Percentiles rank a stretch among this genome's conserved stretches.
Conservation (phyloP, 768 basidiomycete species). For the Macrolepiota fuliginosa region DNA sequence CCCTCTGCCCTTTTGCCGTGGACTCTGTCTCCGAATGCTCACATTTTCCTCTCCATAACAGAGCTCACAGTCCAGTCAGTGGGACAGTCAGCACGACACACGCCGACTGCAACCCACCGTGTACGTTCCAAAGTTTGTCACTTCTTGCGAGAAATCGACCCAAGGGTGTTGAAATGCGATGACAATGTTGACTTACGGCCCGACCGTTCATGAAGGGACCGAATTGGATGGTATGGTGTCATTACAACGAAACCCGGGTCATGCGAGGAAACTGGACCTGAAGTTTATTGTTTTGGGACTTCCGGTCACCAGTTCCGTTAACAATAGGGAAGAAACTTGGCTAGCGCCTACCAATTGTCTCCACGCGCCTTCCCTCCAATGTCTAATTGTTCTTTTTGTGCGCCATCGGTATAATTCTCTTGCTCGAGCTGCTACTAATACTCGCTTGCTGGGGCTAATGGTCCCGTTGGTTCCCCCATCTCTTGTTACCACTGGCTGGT, state of each 20-base stretch:
- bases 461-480: background rate
- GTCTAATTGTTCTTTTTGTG: constrained; percentile 7
- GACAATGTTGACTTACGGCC: too few relatives aligned
- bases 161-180: background rate
- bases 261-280: background rate
- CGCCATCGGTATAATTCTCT: background rate
- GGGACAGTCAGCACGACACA: background rate
- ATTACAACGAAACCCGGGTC: background rate
- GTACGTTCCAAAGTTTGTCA: background rate
- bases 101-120: too few relatives aligned
- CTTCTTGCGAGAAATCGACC: background rate
- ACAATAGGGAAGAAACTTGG: background rate
- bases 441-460: background rate
- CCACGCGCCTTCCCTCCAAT: background rate
- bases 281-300: background rate
- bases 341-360: background rate
- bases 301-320: background rate
- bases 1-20: too few relatives aligned
- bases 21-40: background rate
- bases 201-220: background rate
- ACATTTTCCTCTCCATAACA: background rate
- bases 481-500: constrained; percentile 9
- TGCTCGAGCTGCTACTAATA: constrained; percentile 2
- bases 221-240: background rate
- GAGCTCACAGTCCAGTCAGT: background rate